Conservation (phyloP, 1,284 basidiomycete species). For the Puccinia brachypodii region DNA sequence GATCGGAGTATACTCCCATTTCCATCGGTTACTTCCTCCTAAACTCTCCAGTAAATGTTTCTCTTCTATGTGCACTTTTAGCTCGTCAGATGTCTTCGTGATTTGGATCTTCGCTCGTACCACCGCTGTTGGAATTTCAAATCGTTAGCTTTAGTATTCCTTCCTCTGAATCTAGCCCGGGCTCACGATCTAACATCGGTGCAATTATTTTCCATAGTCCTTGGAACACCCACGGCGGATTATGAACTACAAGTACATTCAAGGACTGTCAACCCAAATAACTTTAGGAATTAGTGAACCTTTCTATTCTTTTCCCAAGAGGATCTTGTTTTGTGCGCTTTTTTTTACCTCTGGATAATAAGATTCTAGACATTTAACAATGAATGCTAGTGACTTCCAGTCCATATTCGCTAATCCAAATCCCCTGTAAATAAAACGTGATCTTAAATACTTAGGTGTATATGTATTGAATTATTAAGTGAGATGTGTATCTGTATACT, state of each 20-base stretch:
- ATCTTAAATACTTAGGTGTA: neutral
- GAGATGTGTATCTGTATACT: neutral
- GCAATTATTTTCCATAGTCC: constrained; percentile 44
- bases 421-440: constrained; percentile 6
- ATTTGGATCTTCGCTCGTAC: constrained; percentile 42
- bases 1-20: constrained; percentile 24
- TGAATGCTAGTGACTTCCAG: constrained; percentile 46
- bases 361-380: constrained; percentile 46
- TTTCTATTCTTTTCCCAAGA: neutral
- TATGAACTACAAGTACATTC: constrained; percentile 45
- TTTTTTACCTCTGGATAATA: constrained; percentile 47
- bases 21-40: constrained; percentile 32
- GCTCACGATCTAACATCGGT: constrained; percentile 46
- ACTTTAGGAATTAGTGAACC: neutral
- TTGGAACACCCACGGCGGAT: constrained; percentile 46
- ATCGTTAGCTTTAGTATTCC: neutral
- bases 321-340: too few species aligned
- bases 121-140: neutral
- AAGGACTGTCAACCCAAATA: constrained; percentile 17
- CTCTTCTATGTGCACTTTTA: constrained; percentile 33
- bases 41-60: constrained; percentile 17
- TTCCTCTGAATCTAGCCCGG: neutral
- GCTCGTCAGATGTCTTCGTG: constrained; percentile 32
- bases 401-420: constrained; percentile 47
- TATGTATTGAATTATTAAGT: neutral